Percentiles rank a stretch among this genome's conserved stretches.
phyloP scores from a whole-genome alignment of 768 basidiomycete genomes.

The Saitozyma podzolica region DNA sequence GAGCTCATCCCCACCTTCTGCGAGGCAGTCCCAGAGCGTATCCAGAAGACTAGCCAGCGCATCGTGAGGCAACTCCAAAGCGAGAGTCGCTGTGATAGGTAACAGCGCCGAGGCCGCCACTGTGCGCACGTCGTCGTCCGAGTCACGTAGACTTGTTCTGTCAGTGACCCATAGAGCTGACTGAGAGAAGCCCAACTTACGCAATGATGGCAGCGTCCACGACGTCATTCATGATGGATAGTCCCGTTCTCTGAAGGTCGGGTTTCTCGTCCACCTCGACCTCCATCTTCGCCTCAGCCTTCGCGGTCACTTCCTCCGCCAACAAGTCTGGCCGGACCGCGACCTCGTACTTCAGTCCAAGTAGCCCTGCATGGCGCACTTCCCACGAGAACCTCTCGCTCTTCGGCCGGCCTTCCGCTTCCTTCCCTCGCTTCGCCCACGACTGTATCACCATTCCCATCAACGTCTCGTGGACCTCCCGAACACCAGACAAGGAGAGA shows the following conservation, averaged over 20 bases:
- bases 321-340: slow-evolving; percentile 88
- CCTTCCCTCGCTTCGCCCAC: slow-evolving; percentile 56
- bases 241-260: slow-evolving; percentile 17
- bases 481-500: slow-evolving; percentile 77
- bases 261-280: slow-evolving; percentile 13
- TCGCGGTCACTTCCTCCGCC: slow-evolving; percentile 39
- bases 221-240: slow-evolving; percentile 67
- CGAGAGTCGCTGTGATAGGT: slow-evolving; percentile 81
- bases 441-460: slow-evolving; percentile 93
- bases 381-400: slow-evolving; percentile 76
- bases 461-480: slow-evolving; percentile 77
- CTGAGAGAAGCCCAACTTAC: slow-evolving; percentile 57
- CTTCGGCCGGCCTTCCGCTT: slow-evolving; percentile 31
- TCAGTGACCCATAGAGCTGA: slow-evolving; percentile 8
- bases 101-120: slow-evolving; percentile 89
- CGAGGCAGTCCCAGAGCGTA: slow-evolving; percentile 86
- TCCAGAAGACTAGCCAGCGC: slow-evolving; percentile 72
- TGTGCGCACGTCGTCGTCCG: slow-evolving; percentile 92
- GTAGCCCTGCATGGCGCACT: slow-evolving; percentile 92
- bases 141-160: slow-evolving; percentile 69
- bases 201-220: slow-evolving; percentile 89
- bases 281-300: slow-evolving; percentile 37
- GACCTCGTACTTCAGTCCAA: slow-evolving; percentile 97
- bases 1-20: slow-evolving; percentile 92
- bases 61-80: slow-evolving; percentile 66